These are phyloP conservation scores for Phyllosticta paracitricarpa DNA, from an alignment of 2,329 filamentous ascomycete species.

Conservation along the genomic window DNA sequence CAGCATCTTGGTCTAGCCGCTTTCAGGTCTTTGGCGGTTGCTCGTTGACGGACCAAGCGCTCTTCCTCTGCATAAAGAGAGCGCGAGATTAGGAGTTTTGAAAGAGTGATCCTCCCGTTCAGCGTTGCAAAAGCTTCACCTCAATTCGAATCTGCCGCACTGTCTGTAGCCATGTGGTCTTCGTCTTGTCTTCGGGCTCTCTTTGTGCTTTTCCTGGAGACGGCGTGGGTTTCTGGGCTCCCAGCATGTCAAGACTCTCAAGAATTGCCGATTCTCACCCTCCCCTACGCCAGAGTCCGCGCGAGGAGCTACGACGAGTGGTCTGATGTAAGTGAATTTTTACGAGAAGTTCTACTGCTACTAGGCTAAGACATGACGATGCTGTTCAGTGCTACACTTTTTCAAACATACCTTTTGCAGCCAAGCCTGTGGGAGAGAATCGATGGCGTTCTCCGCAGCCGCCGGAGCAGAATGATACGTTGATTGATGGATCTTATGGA, in stretches of 20 bases:
- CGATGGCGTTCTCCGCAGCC: conserved; percentile 33
- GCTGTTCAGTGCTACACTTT: conserved; percentile 24
- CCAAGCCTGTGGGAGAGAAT: conserved; percentile 31
- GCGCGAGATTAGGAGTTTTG: neutral
- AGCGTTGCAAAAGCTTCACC: neutral
- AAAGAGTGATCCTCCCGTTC: neutral
- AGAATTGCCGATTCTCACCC: conserved; percentile 20
- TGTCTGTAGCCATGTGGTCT: neutral
- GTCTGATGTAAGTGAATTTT: conserved; percentile 17
- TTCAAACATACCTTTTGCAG: conserved; percentile 36
- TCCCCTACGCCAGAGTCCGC: conserved; percentile 26
- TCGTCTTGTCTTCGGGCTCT: neutral
- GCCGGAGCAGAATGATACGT: conserved; percentile 13
- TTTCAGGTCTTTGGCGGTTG: neutral
- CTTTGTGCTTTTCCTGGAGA: neutral
- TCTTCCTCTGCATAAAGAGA: neutral
- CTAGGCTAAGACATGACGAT: neutral
- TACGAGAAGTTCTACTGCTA: neutral
- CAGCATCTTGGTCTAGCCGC: neutral
- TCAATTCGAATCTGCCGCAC: neutral
- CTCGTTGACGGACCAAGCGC: neutral
- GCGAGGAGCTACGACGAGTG: conserved; percentile 22
- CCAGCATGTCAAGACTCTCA: neutral
- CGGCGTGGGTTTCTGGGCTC: neutral
- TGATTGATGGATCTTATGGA: neutral